Percentiles rank a stretch among this genome's conserved stretches.
Conservation (phyloP, 305 asterid species). For the Fraxinus latifolia region DNA sequence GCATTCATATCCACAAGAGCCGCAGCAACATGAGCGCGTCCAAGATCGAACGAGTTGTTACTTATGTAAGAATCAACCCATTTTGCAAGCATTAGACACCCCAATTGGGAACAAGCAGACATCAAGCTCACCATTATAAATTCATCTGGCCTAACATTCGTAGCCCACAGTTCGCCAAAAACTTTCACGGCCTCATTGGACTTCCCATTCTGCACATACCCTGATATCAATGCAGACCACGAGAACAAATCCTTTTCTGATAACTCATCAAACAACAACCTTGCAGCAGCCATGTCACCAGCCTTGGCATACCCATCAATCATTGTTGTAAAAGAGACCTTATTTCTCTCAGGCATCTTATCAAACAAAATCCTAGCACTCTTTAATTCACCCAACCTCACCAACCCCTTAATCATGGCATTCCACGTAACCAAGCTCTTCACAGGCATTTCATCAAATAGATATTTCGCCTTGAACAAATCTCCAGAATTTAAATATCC, state of each 20-base stretch:
- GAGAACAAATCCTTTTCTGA: slow-evolving; percentile 51
- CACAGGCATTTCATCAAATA: slow-evolving; percentile 67
- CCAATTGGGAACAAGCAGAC: slow-evolving; percentile 76
- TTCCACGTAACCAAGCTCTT: slow-evolving; percentile 62
- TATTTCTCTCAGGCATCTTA: slow-evolving; percentile 48
- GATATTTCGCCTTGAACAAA: slow-evolving; percentile 33
- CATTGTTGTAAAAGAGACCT: slow-evolving; percentile 54
- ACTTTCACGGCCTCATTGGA: slow-evolving; percentile 52
- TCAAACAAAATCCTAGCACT: slow-evolving; percentile 51
- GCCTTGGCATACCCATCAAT: slow-evolving; percentile 69
- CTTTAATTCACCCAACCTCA: slow-evolving; percentile 46
- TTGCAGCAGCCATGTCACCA: slow-evolving; percentile 68
- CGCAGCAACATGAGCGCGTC: slow-evolving; percentile 46
- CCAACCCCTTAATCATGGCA: slow-evolving; percentile 59
- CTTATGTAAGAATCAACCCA: slow-evolving; percentile 53
- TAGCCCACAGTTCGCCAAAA: slow-evolving; percentile 44
- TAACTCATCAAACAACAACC: slow-evolving; percentile 52
- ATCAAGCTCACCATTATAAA: slow-evolving; percentile 63
- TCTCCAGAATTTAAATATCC: slow-evolving; percentile 49
- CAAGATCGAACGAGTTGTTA: slow-evolving; percentile 37
- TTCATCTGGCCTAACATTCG: slow-evolving; percentile 56
- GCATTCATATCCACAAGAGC: slow-evolving; percentile 75
- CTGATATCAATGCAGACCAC: slow-evolving; percentile 71
- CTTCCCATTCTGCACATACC: slow-evolving; percentile 64
- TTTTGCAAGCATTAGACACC: slow-evolving; percentile 55